Evolutionary conservation across 331 rosid species (phyloP), one percentile per base, ranked within the genome.

Genomic region (Arachis monticola): DNA sequence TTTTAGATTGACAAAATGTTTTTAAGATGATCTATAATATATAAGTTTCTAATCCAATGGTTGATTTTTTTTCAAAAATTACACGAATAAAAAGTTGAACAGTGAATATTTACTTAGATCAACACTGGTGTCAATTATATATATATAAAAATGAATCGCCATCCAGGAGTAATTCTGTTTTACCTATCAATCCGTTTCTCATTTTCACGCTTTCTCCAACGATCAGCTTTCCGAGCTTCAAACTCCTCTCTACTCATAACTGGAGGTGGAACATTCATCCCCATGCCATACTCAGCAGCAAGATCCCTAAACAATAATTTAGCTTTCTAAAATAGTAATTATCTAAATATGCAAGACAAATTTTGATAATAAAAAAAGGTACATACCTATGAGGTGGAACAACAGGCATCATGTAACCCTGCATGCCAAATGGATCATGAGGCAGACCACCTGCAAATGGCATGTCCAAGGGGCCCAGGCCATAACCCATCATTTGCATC

Each of bases 231-330:
- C 61, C 96, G 85, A 64, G 98, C 97, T 81, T 95, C 99, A 79
- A 95, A 92, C 84, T 92, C 96, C 81, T 92, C 99, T 68, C 96
- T 77, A 85, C 94, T 89, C 99, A 90, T 87, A 70, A 84, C 71
- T 5, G 94, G 96, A 76, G 85, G 93, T 31, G 88, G 93, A 69
- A 60, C 83, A 60, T 82, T 82, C 90, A 85, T 79, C 12, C 86
- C 86, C 96, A 92, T 95, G 50, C 87, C 62, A 41, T 89, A 90
- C n/a, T 90, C 97, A 17, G 91, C 85, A 61, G 92, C 85, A 61
- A 89, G 98, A 89, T 86, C 98, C 96, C 99, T 92, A 80, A n/a
- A 76, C 31, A 31, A 68, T 46, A 48, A 90, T 77, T 61, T 22
- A 69, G 32, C 74, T 67, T 51, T 35, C 14, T 55, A 5, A 12